Conservation (phyloP, 2,329 filamentous ascomycete species). For the Xylogone sp. region DNA sequence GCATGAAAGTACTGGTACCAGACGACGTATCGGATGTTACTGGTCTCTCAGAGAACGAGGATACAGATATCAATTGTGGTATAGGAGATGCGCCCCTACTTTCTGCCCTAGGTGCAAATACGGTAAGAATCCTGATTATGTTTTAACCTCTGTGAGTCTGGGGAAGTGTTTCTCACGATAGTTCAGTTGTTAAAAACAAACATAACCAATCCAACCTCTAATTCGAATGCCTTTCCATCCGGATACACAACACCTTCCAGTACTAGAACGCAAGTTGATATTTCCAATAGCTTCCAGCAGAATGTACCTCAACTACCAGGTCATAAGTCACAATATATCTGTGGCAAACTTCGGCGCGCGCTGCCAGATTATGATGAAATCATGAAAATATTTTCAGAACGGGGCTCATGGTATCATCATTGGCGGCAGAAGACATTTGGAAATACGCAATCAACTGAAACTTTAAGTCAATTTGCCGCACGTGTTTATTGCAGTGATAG, state of each 20-base stretch:
- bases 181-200: too few species aligned
- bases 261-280: neutral
- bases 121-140: neutral
- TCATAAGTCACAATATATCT: neutral
- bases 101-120: neutral
- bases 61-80: neutral
- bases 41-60: neutral
- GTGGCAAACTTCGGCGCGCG: neutral
- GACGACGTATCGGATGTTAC: too few species aligned
- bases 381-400: slow-evolving; percentile 16
- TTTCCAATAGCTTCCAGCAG: neutral
- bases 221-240: too few species aligned
- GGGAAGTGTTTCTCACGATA: too few species aligned
- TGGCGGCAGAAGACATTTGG: slow-evolving; percentile 37
- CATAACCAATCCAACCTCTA: too few species aligned
- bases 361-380: slow-evolving; percentile 17
- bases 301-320: neutral
- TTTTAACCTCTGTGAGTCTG: too few species aligned
- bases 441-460: slow-evolving; percentile 23
- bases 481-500: slow-evolving; percentile 32
- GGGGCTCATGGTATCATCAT: slow-evolving; percentile 37
- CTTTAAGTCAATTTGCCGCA: slow-evolving; percentile 31
- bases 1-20: too few species aligned
- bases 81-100: neutral
- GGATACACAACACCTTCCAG: neutral